phyloP scores from a whole-genome alignment of 306 rosid species.

The Vigna trinervia region DNA sequence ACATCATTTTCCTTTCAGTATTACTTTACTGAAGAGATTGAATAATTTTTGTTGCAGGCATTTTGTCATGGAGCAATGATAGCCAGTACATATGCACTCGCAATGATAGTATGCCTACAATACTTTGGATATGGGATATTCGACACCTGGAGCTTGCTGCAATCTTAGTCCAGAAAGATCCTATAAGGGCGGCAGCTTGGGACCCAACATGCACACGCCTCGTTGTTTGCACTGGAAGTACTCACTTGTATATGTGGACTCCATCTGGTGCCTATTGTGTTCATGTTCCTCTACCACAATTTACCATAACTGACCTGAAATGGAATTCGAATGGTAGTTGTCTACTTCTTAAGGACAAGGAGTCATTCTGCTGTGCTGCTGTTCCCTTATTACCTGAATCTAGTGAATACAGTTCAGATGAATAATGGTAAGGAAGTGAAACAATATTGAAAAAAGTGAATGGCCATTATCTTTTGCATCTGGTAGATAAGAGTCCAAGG shows the following conservation, averaged over 20 bases:
- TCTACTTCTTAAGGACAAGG: constrained; percentile 90
- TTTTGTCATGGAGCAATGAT: constrained; percentile 89
- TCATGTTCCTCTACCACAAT: constrained; percentile 70
- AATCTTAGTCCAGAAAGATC: constrained; percentile 87
- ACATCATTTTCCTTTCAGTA: background rate
- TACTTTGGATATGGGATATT: constrained; percentile 95
- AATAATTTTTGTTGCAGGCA: constrained; percentile 59
- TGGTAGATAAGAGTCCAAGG: constrained; percentile 20
- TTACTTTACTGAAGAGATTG: constrained; percentile 18
- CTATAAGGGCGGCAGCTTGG: constrained; percentile 90
- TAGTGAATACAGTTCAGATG: constrained; percentile 90
- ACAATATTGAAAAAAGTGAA: constrained; percentile 43
- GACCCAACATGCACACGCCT: constrained; percentile 88
- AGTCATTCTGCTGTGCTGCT: constrained; percentile 88
- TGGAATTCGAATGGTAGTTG: constrained; percentile 98
- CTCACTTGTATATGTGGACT: constrained; percentile 95
- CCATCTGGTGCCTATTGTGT: constrained; percentile 91
- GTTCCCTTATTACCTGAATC: constrained; percentile 74
- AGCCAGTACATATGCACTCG: constrained; percentile 95
- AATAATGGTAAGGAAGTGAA: constrained; percentile 42
- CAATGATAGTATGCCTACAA: constrained; percentile 89
- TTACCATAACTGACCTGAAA: constrained; percentile 72
- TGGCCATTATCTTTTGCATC: constrained; percentile 19
- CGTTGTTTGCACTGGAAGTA: constrained; percentile 81
- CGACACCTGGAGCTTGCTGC: constrained; percentile 85